phyloP scores from a whole-genome alignment of 768 basidiomycete species.

The Boletus pseudo-olivaceus region DNA sequence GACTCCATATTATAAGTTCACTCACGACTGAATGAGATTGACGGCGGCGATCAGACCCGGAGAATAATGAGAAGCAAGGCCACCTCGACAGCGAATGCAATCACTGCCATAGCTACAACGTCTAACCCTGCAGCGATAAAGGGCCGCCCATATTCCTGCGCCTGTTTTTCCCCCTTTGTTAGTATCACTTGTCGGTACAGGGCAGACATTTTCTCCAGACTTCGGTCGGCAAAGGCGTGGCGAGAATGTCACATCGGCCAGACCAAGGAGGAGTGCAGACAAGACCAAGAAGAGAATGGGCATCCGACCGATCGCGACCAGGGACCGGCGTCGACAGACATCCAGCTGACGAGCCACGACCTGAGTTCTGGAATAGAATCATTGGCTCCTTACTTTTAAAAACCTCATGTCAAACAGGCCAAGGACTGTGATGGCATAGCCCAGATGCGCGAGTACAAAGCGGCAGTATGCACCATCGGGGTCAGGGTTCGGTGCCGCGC shows the following conservation, averaged over 20 bases:
- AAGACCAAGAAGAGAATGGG: constrained; percentile 58
- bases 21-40: constrained; percentile 8
- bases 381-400: constrained; percentile 60
- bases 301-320: constrained; percentile 38
- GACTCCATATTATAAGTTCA: neutral
- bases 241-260: constrained; percentile 57
- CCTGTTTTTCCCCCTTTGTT: constrained; percentile 62
- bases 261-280: constrained; percentile 54
- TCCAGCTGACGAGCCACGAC: neutral
- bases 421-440: constrained; percentile 69
- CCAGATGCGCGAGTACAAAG: constrained; percentile 69
- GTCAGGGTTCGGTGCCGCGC: constrained; percentile 75
- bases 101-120: constrained; percentile 49
- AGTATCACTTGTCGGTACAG: constrained; percentile 39
- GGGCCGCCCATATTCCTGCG: constrained; percentile 68
- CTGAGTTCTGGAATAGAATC: neutral
- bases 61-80: constrained; percentile 63
- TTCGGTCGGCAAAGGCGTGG: constrained; percentile 73
- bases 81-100: constrained; percentile 65
- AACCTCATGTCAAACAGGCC: constrained; percentile 72
- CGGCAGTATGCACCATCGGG: constrained; percentile 73
- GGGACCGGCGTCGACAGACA: neutral
- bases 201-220: constrained; percentile 31
- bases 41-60: constrained; percentile 21
- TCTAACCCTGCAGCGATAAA: constrained; percentile 82